Evolutionary conservation across 345 rosid species (phyloP).

Genomic region (Boechera stricta): DNA sequence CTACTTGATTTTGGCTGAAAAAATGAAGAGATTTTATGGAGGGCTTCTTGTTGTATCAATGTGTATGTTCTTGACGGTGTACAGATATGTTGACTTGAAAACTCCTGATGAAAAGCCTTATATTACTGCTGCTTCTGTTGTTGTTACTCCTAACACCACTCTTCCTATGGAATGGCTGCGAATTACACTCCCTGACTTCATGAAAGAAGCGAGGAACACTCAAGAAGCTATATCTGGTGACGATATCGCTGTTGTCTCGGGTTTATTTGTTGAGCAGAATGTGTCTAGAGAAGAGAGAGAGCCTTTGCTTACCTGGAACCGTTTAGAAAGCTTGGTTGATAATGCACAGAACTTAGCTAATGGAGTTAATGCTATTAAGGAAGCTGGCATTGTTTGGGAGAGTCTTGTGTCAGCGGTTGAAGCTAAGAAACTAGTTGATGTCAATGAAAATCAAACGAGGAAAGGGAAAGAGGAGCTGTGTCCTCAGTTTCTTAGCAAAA

Average conservation of each 20-base stretch:
- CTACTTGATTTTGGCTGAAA: constrained; percentile 45
- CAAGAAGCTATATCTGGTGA: constrained; percentile 68
- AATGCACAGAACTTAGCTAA: constrained; percentile 68
- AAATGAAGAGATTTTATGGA: constrained; percentile 92
- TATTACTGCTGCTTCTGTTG: constrained; percentile 46
- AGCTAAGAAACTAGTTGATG: constrained; percentile 60
- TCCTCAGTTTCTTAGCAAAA: constrained; percentile 81
- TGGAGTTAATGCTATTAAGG: constrained; percentile 88
- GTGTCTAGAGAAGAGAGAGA: constrained; percentile 65
- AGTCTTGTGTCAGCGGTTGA: constrained; percentile 74
- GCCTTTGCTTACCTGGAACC: constrained; percentile 82
- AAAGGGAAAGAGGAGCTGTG: constrained; percentile 72
- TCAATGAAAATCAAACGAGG: constrained; percentile 55
- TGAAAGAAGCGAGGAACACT: constrained; percentile 60
- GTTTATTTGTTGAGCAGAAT: constrained; percentile 67
- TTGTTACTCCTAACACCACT: constrained; percentile 53
- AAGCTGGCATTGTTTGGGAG: constrained; percentile 88
- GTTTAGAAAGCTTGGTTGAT: constrained; percentile 62
- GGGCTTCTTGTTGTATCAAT: constrained; percentile 72
- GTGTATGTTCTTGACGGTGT: constrained; percentile 67
- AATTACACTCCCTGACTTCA: constrained; percentile 57
- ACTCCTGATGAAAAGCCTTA: constrained; percentile 64
- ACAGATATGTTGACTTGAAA: constrained; percentile 71
- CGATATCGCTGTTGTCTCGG: constrained; percentile 44
- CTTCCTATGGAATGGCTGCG: constrained; percentile 83